Conservation (phyloP, 257 asterid species). For the Thymus quinquecostatus region DNA sequence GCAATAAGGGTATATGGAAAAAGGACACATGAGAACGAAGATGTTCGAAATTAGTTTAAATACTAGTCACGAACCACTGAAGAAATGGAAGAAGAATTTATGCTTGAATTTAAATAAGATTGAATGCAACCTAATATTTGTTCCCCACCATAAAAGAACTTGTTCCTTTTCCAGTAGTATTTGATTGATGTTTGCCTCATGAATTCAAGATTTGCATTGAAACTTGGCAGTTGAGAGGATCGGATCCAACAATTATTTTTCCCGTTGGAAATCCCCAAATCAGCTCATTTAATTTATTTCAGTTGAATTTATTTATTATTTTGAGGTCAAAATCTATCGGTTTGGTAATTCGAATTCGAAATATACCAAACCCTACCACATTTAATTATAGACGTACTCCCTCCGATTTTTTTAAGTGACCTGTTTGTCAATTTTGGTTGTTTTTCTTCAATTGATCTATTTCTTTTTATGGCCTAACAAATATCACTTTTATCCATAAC, state of each 20-base stretch:
- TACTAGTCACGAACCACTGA: not conserved
- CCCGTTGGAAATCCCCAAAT: not conserved
- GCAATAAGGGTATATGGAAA: not conserved
- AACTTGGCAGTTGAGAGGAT: conserved; percentile 24
- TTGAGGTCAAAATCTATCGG: not conserved
- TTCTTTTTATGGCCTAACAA: no score
- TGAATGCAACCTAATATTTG: conserved; percentile 14
- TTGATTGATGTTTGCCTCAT: not conserved
- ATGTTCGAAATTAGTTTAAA: not conserved
- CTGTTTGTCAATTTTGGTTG: no score
- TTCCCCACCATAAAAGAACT: conserved; percentile 18
- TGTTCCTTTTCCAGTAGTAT: not conserved
- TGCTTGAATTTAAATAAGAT: conserved; percentile 20
- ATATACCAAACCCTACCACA: no score
- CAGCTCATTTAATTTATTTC: not conserved
- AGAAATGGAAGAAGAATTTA: conserved; percentile 26
- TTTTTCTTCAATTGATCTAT: no score
- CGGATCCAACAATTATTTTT: not conserved
- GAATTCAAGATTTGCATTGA: not conserved
- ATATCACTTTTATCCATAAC: no score
- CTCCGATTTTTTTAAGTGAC: no score
- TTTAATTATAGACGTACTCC: no score
- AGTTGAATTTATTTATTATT: no score
- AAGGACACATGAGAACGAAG: conserved; percentile 8
- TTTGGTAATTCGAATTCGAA: no score